Conservation (phyloP, 305 asterid genomes). For the Rubia peregrina region DNA sequence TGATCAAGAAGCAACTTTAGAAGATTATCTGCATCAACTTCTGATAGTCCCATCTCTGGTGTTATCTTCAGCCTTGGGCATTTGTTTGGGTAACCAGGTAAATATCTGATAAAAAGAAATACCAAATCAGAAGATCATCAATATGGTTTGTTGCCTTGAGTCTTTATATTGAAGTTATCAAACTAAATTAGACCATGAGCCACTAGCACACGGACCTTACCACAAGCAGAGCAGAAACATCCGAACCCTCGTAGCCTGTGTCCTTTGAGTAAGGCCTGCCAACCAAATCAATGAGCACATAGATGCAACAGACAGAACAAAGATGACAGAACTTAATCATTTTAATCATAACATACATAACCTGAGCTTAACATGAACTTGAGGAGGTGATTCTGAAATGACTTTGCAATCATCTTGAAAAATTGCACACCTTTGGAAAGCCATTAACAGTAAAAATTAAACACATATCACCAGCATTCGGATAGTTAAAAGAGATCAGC, state of each 20-base stretch:
- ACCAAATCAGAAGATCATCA: constrained; percentile 15
- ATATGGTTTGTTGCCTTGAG: neutral
- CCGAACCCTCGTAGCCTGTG: constrained; percentile 77
- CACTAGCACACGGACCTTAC: constrained; percentile 56
- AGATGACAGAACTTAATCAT: constrained; percentile 6
- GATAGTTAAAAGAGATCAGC: neutral
- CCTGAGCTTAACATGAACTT: constrained; percentile 78
- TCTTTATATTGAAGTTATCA: neutral
- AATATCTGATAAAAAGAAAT: constrained; percentile 41
- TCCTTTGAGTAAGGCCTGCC: constrained; percentile 92
- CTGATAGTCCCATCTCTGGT: constrained; percentile 80
- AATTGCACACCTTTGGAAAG: constrained; percentile 71
- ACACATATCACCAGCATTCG: constrained; percentile 4
- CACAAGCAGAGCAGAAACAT: constrained; percentile 73
- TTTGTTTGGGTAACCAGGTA: constrained; percentile 89
- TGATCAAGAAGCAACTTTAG: constrained; percentile 81
- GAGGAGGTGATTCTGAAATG: constrained; percentile 62
- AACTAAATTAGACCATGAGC: neutral
- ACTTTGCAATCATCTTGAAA: constrained; percentile 89
- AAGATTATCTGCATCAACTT: constrained; percentile 64
- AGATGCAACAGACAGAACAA: constrained; percentile 14
- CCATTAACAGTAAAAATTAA: constrained; percentile 17
- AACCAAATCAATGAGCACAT: constrained; percentile 27
- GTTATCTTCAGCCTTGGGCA: constrained; percentile 78
- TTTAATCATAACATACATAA: constrained; percentile 27